Percentiles rank a stretch among this genome's conserved stretches.
Conservation (phyloP, 2,329 filamentous ascomycete species). For the Amphichorda felina region DNA sequence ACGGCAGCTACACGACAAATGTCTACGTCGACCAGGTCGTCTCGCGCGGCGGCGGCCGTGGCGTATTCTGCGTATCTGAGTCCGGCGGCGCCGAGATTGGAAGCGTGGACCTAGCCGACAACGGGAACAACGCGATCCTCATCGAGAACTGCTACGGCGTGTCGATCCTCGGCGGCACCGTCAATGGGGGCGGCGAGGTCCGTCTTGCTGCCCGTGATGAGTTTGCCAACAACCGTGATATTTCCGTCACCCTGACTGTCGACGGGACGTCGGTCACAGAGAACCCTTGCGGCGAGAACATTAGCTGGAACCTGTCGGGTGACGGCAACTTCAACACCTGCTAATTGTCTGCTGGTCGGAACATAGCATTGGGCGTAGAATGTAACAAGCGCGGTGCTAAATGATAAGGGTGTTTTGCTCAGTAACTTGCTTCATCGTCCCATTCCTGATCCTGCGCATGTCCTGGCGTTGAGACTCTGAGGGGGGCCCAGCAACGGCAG, state of each 20-base stretch:
- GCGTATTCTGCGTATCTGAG: constrained; percentile 44
- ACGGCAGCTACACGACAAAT: constrained; percentile 38
- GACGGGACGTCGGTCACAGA: constrained; percentile 38
- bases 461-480: too few relatives aligned
- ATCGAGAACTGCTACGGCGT: constrained; percentile 50
- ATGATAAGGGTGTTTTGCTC: too few relatives aligned
- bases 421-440: too few relatives aligned
- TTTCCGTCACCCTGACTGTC: constrained; percentile 35
- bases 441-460: too few relatives aligned
- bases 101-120: constrained; percentile 35
- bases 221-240: constrained; percentile 40
- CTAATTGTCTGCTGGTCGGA: constrained; percentile 11
- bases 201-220: constrained; percentile 37
- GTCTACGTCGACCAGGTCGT: constrained; percentile 39
- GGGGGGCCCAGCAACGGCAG: too few relatives aligned
- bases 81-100: constrained; percentile 40
- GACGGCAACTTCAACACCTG: constrained; percentile 29
- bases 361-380: too few relatives aligned
- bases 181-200: constrained; percentile 43
- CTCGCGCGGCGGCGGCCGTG: constrained; percentile 43
- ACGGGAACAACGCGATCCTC: constrained; percentile 43
- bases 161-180: constrained; percentile 34
- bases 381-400: too few relatives aligned
- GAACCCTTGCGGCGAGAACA: constrained; percentile 41
- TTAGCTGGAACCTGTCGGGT: constrained; percentile 34